phyloP scores from a whole-genome alignment of 2,329 filamentous ascomycete genomes.

The Trichoderma arundinaceum region DNA sequence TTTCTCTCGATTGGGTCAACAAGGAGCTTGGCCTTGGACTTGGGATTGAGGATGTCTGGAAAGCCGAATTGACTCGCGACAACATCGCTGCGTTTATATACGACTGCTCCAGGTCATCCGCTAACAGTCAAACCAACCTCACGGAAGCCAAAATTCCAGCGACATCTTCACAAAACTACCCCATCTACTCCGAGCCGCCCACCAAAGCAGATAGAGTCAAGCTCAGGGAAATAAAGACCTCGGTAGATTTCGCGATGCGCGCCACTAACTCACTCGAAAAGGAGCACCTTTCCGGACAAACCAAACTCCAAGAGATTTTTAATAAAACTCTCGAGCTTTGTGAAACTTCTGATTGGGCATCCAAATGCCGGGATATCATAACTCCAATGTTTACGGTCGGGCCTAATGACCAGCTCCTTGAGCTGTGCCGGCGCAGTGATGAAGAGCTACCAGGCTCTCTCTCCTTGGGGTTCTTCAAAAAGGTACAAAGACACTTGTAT shows the following conservation, averaged over 20 bases:
- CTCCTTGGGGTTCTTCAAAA: too few relatives aligned
- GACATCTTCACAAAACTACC: too few relatives aligned
- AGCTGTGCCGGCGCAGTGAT: background rate
- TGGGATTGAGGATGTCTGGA: background rate
- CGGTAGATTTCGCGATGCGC: background rate
- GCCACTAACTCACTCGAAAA: background rate
- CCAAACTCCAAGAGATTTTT: background rate
- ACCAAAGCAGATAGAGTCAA: too few relatives aligned
- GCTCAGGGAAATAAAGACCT: background rate
- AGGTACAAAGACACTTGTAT: background rate
- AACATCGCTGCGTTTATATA: background rate
- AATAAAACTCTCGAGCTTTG: background rate
- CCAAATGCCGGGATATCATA: background rate
- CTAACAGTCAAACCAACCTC: too few relatives aligned
- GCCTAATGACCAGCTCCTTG: background rate
- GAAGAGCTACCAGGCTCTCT: background rate
- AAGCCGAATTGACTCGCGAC: background rate
- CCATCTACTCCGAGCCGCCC: too few relatives aligned
- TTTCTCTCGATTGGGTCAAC: background rate
- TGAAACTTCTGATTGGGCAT: background rate
- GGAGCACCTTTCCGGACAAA: background rate
- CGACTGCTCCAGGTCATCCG: background rate
- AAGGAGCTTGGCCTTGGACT: background rate
- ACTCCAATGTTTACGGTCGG: background rate
- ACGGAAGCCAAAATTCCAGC: too few relatives aligned